phyloP scores from a whole-genome alignment of 2,329 filamentous ascomycete genomes.

The Tolypocladium endophyticum region DNA sequence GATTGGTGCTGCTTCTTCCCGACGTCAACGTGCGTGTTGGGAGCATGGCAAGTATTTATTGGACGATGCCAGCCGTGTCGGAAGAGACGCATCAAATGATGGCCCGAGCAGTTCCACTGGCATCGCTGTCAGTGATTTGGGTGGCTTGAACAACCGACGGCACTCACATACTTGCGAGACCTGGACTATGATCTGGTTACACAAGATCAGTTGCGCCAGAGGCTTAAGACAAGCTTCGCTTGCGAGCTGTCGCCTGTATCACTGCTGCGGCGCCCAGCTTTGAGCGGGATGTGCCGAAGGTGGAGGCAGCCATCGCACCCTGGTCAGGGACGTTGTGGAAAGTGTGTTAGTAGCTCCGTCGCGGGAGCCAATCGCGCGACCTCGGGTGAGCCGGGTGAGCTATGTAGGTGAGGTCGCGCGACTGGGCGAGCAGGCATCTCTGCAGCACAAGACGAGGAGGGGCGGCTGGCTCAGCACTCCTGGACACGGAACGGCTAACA shows the following conservation, averaged over 20 bases:
- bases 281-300: background rate
- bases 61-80: background rate
- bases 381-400: too few relatives aligned
- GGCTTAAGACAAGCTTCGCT: slow-evolving; percentile 1
- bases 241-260: background rate
- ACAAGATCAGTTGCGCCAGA: background rate
- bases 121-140: background rate
- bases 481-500: too few relatives aligned
- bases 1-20: slow-evolving; percentile 1
- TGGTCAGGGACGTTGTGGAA: too few relatives aligned
- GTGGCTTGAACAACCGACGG: background rate
- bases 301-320: background rate
- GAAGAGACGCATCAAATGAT: background rate
- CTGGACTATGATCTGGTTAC: background rate
- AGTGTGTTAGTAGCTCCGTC: too few relatives aligned
- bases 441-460: too few relatives aligned
- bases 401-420: too few relatives aligned
- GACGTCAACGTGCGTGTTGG: background rate
- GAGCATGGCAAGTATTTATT: background rate
- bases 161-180: background rate
- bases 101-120: background rate
- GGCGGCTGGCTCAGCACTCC: too few relatives aligned
- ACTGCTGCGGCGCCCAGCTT: background rate
- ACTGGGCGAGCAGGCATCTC: too few relatives aligned
- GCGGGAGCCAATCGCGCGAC: too few relatives aligned